Base-by-base conservation (phyloP, 768 basidiomycete genomes). In the Lentinula aciculospora region DNA sequence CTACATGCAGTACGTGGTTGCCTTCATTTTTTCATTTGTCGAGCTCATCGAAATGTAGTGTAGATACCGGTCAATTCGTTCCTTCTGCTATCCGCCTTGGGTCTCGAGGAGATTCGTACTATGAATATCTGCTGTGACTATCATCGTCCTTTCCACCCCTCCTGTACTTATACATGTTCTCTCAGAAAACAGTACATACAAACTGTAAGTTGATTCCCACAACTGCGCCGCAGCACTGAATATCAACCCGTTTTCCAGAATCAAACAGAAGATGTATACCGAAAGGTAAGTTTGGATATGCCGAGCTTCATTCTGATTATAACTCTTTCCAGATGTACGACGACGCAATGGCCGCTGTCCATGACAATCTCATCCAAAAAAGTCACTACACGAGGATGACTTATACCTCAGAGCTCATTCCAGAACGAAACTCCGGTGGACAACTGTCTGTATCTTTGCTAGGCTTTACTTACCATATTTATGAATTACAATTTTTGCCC, bases 101-200 rank as follows among this genome's bases (percentile, higher is more conserved):
- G 27, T 94, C 94, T 32, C 80, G 94, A 42, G 95, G 88, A 29
- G 95, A 98, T 69, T 94, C 92, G 2, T 98, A 86, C 72, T 98
- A 97, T 67, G 95, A 96, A 69, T 94, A 95, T 66, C 71, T 94
- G 15, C 66, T 94, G 88, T 90, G 60, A 73, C 77, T 69, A 10
- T 1, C 6, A n/a, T 10, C n/a, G n/a, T n/a, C 25, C 31, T 32
- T 44, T 45, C 29, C n/a, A 36, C 19, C 21, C 29, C 7, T 37
- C 21, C 7, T 19, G 50, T 3, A 7, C 23, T 54, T 28, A 2
- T 19, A 31, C 50, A 53, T 29, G 61, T n/a, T 60, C 29, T n/a
- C 29, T 23, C 5, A 82, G 84, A 53, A 92, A 92, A 67, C 89
- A 92, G 68, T 92, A 84, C 66, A 68, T 94, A 1, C 92, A 93